Base-by-base conservation (phyloP, 495 filamentous ascomycete species). In the Talaromyces liani region DNA sequence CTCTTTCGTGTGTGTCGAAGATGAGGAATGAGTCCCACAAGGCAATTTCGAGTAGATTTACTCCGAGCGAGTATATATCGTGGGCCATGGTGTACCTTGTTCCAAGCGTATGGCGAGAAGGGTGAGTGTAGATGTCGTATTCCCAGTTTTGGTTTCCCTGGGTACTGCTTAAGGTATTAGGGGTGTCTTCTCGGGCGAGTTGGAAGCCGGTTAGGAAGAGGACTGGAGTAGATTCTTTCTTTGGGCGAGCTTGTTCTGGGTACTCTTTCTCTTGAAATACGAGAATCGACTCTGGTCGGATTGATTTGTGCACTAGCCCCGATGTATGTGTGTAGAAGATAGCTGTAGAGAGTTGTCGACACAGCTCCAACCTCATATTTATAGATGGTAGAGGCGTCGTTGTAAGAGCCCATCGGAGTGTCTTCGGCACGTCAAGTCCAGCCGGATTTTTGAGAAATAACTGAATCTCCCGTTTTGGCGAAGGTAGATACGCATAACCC, bases 21-120 rank as follows among this genome's bases (percentile, higher is more conserved):
- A 54, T 54, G 18, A 54, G 24, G 62, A 86, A 80, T 4, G 76
- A 77, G 5, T 68, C 65, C 83, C 84, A 85, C 20, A 87, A 58
- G 0, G 83, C 84, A 54, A 88, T 75, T 68, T 88, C 85, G 6
- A 88, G 65, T 3, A 88, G 71, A 61, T 77, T 78, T 14, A 84
- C 79, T 0, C 85, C 85, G 4, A 87, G 72, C 64, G 79, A 83
- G 68, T 87, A 87, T 18, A 87, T 84, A 64, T 87, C 85, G 69
- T 86, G 82, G 64, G 83, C 79, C 82, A 85, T 86, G 6, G 49
- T 69, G 61, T 85, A 66, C 10, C 49, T 2, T 14, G 49, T 54
- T 4, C 49, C 49, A 20, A 20, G 20, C 3, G 3, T 16, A 9
- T 54, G 49, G 7, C 49, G 49, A 54, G 49, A 54, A 7, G 49